Base-by-base conservation (phyloP, 1,284 basidiomycete species). In the Clitocybe nebularis region DNA sequence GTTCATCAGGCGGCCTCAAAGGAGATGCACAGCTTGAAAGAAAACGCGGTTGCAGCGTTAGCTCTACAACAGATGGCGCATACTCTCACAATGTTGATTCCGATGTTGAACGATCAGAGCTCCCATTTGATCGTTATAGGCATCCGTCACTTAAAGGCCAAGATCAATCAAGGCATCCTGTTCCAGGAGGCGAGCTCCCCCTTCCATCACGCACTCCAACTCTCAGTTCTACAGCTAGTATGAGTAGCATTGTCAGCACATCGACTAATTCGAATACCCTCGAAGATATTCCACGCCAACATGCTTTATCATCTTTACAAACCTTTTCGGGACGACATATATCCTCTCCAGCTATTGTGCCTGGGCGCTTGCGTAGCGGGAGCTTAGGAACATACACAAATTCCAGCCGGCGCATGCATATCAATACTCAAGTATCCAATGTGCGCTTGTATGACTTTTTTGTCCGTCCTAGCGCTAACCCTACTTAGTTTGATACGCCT, bases 11-110 rank as follows among this genome's bases (percentile, higher is more conserved):
- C 22, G n/a, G 8, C 9, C 26, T 37, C 6, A 5, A 14, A 5
- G 13, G 10, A 37, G n/a, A 29, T 16, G 25, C 21, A 19, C 23
- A 41, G 21, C 10, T 64, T 54, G 51, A 67, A 43, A 72, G 77
- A 40, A 68, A 67, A 46, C 75, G 78, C 39, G 77, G 77, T 21
- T 67, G 68, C 39, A 84, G 80, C 54, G 54, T 79, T 52, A 75
- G 72, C 54, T 72, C 75, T 11, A 57, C 59, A 43, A 58, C 60
- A 13, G 69, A 69, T 41, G 68, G 69, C 22, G 26, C 68, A 42
- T 59, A 62, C 28, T 55, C 61, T 19, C 19, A 32, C 13, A 14
- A 8, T 11, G 65, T 67, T 38, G 79, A 81, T 52, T 77, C 74
- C 20, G 79, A 82, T 57, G 58, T 70, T 19, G 79, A 81, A 46